Base-by-base conservation (phyloP, 2,329 filamentous ascomycete species). In the Xylariales sp. region DNA sequence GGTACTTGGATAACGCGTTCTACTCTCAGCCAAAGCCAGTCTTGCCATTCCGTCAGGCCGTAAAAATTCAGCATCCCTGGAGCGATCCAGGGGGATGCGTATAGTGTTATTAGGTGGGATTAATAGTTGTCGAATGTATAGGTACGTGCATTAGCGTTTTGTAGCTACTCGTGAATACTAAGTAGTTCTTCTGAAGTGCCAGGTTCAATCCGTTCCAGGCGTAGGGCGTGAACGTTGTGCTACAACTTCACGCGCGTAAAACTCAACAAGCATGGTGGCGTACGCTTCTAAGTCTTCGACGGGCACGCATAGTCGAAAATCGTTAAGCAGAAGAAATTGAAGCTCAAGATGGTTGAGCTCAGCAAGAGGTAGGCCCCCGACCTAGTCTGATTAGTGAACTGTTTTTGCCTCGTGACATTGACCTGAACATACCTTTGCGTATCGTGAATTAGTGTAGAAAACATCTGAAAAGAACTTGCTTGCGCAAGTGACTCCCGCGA, bases 381-480 rank as follows among this genome's bases (percentile, higher is more conserved):
- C 96, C 95, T 99, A 57, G 54, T 58, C 10, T 58, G 5, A 59
- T 78, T 71, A 76, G 71, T 45, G 58, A 67, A 9, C 55, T 8
- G 45, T 23, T 52, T n/a, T n/a, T 32, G 10, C 62, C 5, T 36
- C 62, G 55, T 23, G 30, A 46, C 16, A 45, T 36, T 2, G 2
- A 48, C 41, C 36, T 30, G 6, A 48, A 82, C 85, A 71, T 85
- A 97, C 96, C 92, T 98, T 99, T 68, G 96, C 96, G 80, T 99
- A 99, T 89, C 96, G 89, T 63, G 96, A 98, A 81, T 99, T 99
- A 9, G 96, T 99, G 79, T 98, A 99, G 76, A 99, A 99, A 48
- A 98, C 95, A 81, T 99, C 89, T 5, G 95, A 98, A 81, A 99
- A 99, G 85, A 98, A 99, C 81, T 99, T 99, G 87, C 95, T 98